phyloP scores from a whole-genome alignment of 2,329 filamentous ascomycete genomes.

The Didymosphaeria variabile region DNA sequence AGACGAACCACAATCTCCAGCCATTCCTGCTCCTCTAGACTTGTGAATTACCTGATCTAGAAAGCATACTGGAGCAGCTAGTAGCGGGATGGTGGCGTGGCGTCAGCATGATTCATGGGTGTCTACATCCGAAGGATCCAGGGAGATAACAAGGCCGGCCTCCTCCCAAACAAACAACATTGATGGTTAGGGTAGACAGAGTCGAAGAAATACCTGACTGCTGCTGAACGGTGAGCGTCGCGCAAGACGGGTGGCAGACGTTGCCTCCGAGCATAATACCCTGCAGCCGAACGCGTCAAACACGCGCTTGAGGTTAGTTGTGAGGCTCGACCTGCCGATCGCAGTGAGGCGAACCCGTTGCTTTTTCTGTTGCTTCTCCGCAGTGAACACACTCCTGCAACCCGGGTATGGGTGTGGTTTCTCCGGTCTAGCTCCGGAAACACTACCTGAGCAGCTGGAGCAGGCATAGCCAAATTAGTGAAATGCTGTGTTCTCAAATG shows the following conservation, averaged over 20 bases:
- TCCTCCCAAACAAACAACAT: no score
- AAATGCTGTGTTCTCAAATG: not conserved
- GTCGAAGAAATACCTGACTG: not conserved
- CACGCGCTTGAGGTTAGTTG: not conserved
- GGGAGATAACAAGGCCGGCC: no score
- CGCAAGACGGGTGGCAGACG: not conserved
- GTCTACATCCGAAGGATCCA: no score
- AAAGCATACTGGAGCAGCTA: no score
- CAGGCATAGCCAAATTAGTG: no score
- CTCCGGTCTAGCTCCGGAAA: not conserved
- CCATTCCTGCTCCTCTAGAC: no score
- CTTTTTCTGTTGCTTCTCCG: not conserved
- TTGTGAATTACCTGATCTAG: no score
- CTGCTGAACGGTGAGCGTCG: not conserved
- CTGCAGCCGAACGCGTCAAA: not conserved
- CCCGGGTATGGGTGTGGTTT: not conserved
- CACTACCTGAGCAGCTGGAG: not conserved
- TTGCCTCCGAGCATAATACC: not conserved
- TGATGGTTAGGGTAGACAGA: no score
- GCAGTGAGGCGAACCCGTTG: not conserved
- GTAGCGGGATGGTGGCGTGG: no score
- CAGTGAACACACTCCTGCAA: not conserved
- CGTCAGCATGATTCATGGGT: no score
- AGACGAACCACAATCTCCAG: no score
- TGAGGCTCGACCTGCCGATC: not conserved